phyloP scores from a whole-genome alignment of 1,284 basidiomycete genomes.

The Tremellales sp. region DNA sequence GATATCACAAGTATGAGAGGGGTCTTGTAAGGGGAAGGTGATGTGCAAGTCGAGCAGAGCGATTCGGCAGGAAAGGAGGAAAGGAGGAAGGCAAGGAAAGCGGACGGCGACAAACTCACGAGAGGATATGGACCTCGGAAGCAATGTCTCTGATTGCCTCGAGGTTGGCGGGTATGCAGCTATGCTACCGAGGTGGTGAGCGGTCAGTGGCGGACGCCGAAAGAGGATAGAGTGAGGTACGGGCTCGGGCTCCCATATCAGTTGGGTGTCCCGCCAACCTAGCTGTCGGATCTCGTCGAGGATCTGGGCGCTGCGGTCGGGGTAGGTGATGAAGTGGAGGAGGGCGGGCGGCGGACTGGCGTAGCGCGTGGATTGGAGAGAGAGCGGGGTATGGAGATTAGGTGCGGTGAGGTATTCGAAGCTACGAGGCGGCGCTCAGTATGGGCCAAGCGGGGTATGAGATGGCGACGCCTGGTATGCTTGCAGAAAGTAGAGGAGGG shows the following conservation, averaged over 20 bases:
- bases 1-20: too few relatives aligned
- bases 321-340: slow-evolving; percentile 36
- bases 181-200: slow-evolving; percentile 11
- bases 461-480: too few relatives aligned
- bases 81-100: not conserved
- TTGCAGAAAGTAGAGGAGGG: too few relatives aligned
- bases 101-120: slow-evolving; percentile 14
- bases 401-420: slow-evolving; percentile 37
- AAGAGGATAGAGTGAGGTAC: slow-evolving; percentile 14
- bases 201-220: not conserved
- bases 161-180: slow-evolving; percentile 20
- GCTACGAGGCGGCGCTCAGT: too few relatives aligned
- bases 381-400: slow-evolving; percentile 22
- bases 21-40: too few relatives aligned
- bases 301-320: slow-evolving; percentile 17
- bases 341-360: slow-evolving; percentile 18
- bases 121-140: slow-evolving; percentile 29
- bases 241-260: slow-evolving; percentile 43
- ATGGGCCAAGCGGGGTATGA: too few relatives aligned
- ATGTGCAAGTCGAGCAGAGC: not conserved
- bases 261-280: slow-evolving; percentile 16
- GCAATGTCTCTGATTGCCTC: slow-evolving; percentile 18
- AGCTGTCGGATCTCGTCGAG: slow-evolving; percentile 23
- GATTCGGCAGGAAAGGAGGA: too few relatives aligned
- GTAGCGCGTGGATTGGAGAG: slow-evolving; percentile 18